A percentile compares a stretch with the other conserved stretches of the same genome.
phyloP scores from a whole-genome alignment of 495 filamentous ascomycete species.

The Penicillium cataractarum region DNA sequence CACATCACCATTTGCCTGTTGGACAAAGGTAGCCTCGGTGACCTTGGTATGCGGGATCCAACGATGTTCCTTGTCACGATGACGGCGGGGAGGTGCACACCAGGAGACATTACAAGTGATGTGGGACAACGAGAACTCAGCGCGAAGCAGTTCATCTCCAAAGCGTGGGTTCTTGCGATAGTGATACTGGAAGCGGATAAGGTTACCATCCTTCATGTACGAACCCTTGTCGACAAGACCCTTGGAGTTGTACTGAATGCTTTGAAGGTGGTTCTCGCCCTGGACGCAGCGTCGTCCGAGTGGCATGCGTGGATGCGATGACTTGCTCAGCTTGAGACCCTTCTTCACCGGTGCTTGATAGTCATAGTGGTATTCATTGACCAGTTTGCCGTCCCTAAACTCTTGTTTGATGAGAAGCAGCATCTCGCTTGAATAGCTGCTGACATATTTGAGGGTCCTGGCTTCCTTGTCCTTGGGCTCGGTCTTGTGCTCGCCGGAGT shows the following conservation, averaged over 20 bases:
- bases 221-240: constrained; percentile 59
- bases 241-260: constrained; percentile 57
- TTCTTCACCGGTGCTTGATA: constrained; percentile 42
- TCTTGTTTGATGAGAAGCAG: constrained; percentile 52
- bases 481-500: constrained; percentile 46
- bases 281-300: constrained; percentile 51
- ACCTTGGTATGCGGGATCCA: constrained; percentile 66
- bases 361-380: constrained; percentile 59
- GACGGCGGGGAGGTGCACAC: constrained; percentile 57
- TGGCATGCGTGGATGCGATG: constrained; percentile 42
- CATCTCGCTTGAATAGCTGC: constrained; percentile 53
- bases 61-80: constrained; percentile 55
- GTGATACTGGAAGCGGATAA: constrained; percentile 59
- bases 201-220: constrained; percentile 57
- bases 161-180: constrained; percentile 61
- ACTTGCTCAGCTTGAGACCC: constrained; percentile 34
- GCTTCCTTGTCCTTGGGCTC: constrained; percentile 46
- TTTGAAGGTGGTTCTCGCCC: constrained; percentile 50
- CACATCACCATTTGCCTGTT: constrained; percentile 48
- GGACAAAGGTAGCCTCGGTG: constrained; percentile 60
- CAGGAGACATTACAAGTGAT: constrained; percentile 61
- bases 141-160: constrained; percentile 60
- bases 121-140: constrained; percentile 58
- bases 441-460: constrained; percentile 48
- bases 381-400: constrained; percentile 46